phyloP scores from a whole-genome alignment of 2,329 filamentous ascomycete genomes.

The Fusarium torulosum region DNA sequence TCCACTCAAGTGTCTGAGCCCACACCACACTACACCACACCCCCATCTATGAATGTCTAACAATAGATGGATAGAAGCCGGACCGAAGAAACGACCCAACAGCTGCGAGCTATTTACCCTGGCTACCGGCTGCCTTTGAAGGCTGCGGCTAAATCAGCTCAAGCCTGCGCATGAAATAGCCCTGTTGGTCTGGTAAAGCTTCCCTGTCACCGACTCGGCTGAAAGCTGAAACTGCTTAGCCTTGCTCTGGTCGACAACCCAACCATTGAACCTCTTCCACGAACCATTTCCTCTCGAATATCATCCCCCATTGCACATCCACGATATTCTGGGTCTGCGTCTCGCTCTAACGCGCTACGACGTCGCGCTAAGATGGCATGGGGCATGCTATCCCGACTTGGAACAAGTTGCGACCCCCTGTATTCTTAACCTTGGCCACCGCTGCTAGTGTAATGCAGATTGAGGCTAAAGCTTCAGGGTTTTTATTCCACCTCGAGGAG shows the following conservation, averaged over 20 bases:
- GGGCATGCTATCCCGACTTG: constrained; percentile 41
- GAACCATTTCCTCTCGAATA: background rate
- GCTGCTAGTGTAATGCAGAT: constrained; percentile 32
- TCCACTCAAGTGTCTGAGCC: background rate
- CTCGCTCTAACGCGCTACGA: constrained; percentile 24
- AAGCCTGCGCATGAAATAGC: constrained; percentile 42
- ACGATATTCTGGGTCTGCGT: constrained; percentile 24
- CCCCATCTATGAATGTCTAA: constrained; percentile 10
- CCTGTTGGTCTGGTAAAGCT: constrained; percentile 30
- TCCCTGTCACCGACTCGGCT: constrained; percentile 27
- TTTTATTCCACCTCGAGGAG: constrained; percentile 17
- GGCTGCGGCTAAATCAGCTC: constrained; percentile 38
- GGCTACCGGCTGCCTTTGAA: constrained; percentile 16
- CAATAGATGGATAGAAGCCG: constrained; percentile 26
- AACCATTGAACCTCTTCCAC: constrained; percentile 30
- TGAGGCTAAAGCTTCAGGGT: constrained; percentile 32
- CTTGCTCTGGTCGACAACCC: constrained; percentile 26
- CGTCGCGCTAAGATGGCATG: constrained; percentile 42
- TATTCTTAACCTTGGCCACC: constrained; percentile 35
- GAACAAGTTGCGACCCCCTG: constrained; percentile 41
- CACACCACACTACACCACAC: constrained; percentile 10
- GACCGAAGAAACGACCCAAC: constrained; percentile 25
- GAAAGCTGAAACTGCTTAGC: constrained; percentile 45
- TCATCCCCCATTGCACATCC: background rate
- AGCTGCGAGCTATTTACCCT: constrained; percentile 33